phyloP scores from a whole-genome alignment of 371 early-diverging fungal genomes.

The Mortierella sp. region DNA sequence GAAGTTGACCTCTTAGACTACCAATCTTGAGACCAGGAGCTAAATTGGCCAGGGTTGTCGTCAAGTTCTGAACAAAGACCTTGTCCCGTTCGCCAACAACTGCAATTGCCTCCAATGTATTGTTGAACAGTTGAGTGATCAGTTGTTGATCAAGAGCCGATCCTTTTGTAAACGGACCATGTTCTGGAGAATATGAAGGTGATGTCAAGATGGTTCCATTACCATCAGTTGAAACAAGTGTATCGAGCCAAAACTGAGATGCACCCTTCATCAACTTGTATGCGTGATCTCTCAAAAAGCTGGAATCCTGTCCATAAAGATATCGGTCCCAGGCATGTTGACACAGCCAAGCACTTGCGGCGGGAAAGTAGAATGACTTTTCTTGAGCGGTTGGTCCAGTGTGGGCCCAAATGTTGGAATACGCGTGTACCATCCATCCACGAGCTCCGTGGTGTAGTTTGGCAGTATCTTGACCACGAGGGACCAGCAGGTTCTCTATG shows the following conservation, averaged over 20 bases:
- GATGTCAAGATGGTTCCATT: constrained; percentile 24
- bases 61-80: constrained; percentile 47
- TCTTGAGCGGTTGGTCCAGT: constrained; percentile 40
- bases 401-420: constrained; percentile 55
- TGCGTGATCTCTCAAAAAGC: constrained; percentile 42
- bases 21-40: constrained; percentile 38
- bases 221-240: constrained; percentile 12
- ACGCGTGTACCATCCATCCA: constrained; percentile 44
- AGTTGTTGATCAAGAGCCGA: constrained; percentile 50
- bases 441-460: constrained; percentile 29
- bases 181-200: constrained; percentile 49
- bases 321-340: constrained; percentile 56
- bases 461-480: constrained; percentile 47
- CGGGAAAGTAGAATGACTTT: constrained; percentile 41
- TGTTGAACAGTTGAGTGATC: constrained; percentile 46
- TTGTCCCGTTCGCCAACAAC: constrained; percentile 49
- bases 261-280: constrained; percentile 54
- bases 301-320: constrained; percentile 42
- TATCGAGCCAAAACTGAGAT: constrained; percentile 53
- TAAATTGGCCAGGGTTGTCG: constrained; percentile 13
- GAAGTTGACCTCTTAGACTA: constrained; percentile 29
- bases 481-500: constrained; percentile 42
- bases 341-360: constrained; percentile 49
- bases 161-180: constrained; percentile 43
- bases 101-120: constrained; percentile 32